Evolutionary conservation across 768 basidiomycete species (phyloP), one percentile per base, ranked within the genome.

Genomic region (Termitomyces sp.): DNA sequence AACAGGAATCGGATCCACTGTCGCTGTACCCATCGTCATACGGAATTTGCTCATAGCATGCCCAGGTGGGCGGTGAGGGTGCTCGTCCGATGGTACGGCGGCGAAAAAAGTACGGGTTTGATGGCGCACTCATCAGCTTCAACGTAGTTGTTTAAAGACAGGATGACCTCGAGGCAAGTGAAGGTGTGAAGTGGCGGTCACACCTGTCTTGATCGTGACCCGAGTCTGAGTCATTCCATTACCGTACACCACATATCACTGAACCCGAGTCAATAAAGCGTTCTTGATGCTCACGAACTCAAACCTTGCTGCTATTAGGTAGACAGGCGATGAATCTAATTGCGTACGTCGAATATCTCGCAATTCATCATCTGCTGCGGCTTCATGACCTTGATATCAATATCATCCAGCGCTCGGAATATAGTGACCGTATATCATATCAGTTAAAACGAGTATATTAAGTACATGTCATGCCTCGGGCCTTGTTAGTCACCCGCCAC

Each of bases 11-110:
- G 1, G 81, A 82, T 60, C 70, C 77, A 56, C 76, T 80, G 59
- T 84, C 80, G 51, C 81, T 83, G 66, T 81, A 83, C 62, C 81
- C 82, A 64, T 79, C 79, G 67, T 80, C 82, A 71, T 76, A 83
- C 60, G 84, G 86, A 69, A 91, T 91, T 80, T 91, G 89, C 78
- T 92, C 90, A 71, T 91, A 92, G 78, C 89, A 92, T 11, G 89
- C 89, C 89, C 89, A 91, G 0, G 88, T 91, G 26, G 90, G 89
- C 1, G 90, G 90, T 3, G 88, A 90, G 17, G 89, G 84, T 40
- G 90, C 89, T 52, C 89, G 81, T 23, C 90, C 89, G 62, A 91
- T 83, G 42, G 82, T 80, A 62, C 89, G 87, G 51, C 85, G 83
- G 53, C 87, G 86, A 73, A 81, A 84, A 67, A 79, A 77, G 64